A percentile compares a stretch with the other conserved stretches of the same genome.
Conservation (phyloP, 2,329 filamentous ascomycete genomes). For the Zymoseptoria pseudotritici region DNA sequence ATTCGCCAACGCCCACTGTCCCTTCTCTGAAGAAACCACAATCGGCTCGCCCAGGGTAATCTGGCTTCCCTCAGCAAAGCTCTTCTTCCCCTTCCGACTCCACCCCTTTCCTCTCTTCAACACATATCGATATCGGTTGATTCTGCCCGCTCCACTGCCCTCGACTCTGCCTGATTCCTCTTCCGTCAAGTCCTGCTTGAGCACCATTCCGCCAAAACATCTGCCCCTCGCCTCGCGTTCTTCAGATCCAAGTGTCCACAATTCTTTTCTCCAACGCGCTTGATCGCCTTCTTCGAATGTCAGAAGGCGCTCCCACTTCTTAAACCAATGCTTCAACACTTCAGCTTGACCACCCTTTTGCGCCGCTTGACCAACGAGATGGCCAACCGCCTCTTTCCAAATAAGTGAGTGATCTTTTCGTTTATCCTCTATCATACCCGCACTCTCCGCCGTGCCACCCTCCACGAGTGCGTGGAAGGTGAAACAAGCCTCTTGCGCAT, state of each 20-base stretch:
- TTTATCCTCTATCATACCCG: constrained; percentile 66
- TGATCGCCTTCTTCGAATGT: constrained; percentile 92
- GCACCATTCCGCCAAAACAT: constrained; percentile 81
- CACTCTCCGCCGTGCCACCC: constrained; percentile 70
- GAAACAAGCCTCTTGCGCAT: constrained; percentile 85
- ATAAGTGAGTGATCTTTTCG: constrained; percentile 26
- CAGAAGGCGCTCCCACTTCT: constrained; percentile 87
- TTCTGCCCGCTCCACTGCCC: constrained; percentile 54
- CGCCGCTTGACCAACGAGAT: constrained; percentile 16
- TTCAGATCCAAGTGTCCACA: constrained; percentile 91
- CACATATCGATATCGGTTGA: constrained; percentile 84
- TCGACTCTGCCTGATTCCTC: constrained; percentile 22
- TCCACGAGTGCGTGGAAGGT: constrained; percentile 89
- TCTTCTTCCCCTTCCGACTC: constrained; percentile 49
- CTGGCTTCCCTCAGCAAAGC: constrained; percentile 79
- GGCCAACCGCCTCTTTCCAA: constrained; percentile 67
- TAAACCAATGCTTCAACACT: constrained; percentile 71
- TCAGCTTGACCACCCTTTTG: constrained; percentile 50
- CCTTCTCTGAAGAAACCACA: constrained; percentile 91
- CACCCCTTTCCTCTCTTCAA: constrained; percentile 55
- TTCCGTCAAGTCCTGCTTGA: constrained; percentile 45
- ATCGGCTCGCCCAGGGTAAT: constrained; percentile 81
- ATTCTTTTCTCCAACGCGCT: constrained; percentile 76
- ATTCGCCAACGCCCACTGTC: constrained; percentile 89
- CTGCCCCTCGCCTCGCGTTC: constrained; percentile 83